Percentiles rank a stretch among this genome's conserved stretches.
phyloP scores from a whole-genome alignment of 2,329 filamentous ascomycete species.

The Phyllosticta capitalensis region DNA sequence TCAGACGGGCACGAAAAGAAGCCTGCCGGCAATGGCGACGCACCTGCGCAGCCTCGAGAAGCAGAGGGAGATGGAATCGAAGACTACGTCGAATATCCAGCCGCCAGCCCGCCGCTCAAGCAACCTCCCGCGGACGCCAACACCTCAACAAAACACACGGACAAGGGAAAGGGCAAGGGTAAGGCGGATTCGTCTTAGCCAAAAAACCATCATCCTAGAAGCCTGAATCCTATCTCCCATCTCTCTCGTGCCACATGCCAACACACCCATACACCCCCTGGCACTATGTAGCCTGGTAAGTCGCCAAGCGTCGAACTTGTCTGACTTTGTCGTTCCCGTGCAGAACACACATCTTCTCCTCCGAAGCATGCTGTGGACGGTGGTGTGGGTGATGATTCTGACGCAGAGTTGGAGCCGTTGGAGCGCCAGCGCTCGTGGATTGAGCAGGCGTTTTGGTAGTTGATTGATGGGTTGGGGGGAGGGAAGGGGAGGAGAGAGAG shows the following conservation, averaged over 20 bases:
- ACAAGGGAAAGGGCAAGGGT: constrained; percentile 9
- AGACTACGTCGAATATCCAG: neutral
- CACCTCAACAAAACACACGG: neutral
- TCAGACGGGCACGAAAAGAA: constrained; percentile 1
- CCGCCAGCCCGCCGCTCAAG: neutral
- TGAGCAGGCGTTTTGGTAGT: constrained; percentile 3
- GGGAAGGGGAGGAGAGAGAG: no score
- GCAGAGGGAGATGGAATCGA: neutral
- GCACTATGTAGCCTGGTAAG: neutral
- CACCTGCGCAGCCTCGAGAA: neutral
- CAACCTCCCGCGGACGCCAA: neutral
- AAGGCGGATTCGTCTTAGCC: constrained; percentile 7
- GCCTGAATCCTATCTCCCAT: neutral
- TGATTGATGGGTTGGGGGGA: neutral
- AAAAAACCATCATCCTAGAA: neutral
- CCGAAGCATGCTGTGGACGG: neutral
- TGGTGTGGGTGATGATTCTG: neutral
- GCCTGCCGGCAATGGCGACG: neutral
- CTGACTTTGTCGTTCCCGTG: neutral
- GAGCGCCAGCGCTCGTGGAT: neutral
- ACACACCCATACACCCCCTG: no score
- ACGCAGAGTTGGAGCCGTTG: neutral
- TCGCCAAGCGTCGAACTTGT: neutral
- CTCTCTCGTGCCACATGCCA: neutral
- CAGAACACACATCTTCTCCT: neutral